Base-by-base conservation (phyloP, 2,329 filamentous ascomycete genomes). In the Ophidiomyces ophidiicola region DNA sequence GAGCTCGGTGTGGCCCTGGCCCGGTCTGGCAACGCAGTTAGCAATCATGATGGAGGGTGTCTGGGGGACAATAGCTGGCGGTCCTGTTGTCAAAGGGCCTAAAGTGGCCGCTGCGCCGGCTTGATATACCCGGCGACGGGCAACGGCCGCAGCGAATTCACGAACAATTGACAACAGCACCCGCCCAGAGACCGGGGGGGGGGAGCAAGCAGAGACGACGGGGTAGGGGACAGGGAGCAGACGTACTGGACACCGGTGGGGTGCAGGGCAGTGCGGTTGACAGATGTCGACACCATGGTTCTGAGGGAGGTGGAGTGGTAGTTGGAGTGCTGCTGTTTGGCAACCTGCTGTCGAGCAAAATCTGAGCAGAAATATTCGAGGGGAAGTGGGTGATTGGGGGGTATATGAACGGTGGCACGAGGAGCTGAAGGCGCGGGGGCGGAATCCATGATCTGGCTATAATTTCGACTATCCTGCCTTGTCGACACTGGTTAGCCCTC, bases 191-290 rank as follows among this genome's bases (percentile, higher is more conserved):
- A n/a, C n/a, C n/a, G n/a, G n/a, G n/a, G n/a, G 23, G 38, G 38
- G 24, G 36, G 37, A 36, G 43, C 23, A 37, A 40, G 31, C n/a
- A 35, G 25, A 43, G 33, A 25, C 32, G 41, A 50, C 38, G 45
- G 36, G 34, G 23, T 42, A 31, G 46, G 40, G 23, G 41, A 37
- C 32, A 44, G 36, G 24, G 18, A 38, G 41, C 26, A 25, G 42
- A 80, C 84, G 64, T 75, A 92, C 84, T 82, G 72, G 52, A 94
- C 81, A 78, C 87, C 87, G 62, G 77, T 70, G 47, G 87, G 87
- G 74, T 94, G 86, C 53, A 94, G 80, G 55, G 76, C 76, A 55
- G 87, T 94, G 71, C 87, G 88, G 77, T 94, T 94, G 58, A 94
- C 76, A 53, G 64, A 70, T 51, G 69, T 62, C 50, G 66, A 62